Conservation (phyloP, 305 asterid genomes). For the Solanum aculeatissimum region DNA sequence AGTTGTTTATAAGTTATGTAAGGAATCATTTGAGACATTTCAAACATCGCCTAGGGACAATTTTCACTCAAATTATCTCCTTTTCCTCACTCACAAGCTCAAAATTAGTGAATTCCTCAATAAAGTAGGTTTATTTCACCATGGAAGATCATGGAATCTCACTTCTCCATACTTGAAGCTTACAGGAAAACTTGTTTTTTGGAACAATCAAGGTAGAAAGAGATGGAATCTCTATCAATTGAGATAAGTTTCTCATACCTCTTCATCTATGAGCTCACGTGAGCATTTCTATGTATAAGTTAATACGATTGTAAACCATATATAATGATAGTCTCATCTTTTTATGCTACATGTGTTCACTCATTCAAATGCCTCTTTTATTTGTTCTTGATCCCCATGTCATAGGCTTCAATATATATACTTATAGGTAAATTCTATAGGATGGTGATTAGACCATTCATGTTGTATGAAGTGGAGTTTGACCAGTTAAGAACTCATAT, state of each 20-base stretch:
- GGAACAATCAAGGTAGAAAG: not conserved
- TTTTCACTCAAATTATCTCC: not conserved
- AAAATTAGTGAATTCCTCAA: not conserved
- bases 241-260: not conserved
- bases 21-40: too few species aligned
- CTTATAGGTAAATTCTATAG: too few species aligned
- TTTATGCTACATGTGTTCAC: not conserved
- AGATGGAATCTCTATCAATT: not conserved
- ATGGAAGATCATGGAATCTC: not conserved
- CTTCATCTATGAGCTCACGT: not conserved
- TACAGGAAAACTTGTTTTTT: not conserved
- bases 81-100: not conserved
- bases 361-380: too few species aligned
- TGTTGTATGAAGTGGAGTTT: too few species aligned
- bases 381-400: too few species aligned
- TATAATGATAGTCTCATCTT: not conserved
- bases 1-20: too few species aligned
- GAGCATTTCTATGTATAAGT: not conserved
- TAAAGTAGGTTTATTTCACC: not conserved
- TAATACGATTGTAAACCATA: not conserved
- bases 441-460: too few species aligned
- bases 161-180: not conserved
- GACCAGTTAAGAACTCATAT: too few species aligned
- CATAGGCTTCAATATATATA: too few species aligned
- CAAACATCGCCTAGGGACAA: too few species aligned